Percentiles rank a stretch among this genome's conserved stretches.
Conservation (phyloP, 225 moss, liverwort and hornwort species). For the Climacium dendroides region DNA sequence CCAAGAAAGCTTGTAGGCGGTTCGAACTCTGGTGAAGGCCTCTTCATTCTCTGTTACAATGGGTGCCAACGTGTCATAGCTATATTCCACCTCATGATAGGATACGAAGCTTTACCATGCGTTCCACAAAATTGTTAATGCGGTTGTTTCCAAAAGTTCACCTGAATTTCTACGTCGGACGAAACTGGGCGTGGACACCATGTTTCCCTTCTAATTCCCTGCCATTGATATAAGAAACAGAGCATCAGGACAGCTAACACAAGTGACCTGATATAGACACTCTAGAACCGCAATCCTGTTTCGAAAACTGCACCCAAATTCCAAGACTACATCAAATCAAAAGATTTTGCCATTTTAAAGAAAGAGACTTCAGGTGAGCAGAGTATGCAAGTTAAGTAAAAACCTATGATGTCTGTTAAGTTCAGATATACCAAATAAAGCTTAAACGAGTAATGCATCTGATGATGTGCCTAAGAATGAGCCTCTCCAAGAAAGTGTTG, state of each 20-base stretch:
- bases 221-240: neutral
- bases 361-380: neutral
- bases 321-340: neutral
- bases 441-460: neutral
- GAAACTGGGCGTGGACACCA: slow-evolving; percentile 69
- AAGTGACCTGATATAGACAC: neutral
- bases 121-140: neutral
- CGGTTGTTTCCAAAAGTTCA: neutral
- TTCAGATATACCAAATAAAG: neutral
- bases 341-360: neutral
- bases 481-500: neutral
- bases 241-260: neutral
- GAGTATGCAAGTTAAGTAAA: neutral
- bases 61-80: neutral
- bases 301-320: neutral
- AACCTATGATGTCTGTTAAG: neutral
- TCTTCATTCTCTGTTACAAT: slow-evolving; percentile 18
- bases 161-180: slow-evolving; percentile 39
- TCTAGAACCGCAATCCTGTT: neutral
- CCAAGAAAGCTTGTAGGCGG: slow-evolving; percentile 2
- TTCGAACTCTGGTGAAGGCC: slow-evolving; percentile 16
- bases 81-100: neutral
- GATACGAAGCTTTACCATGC: neutral
- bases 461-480: neutral
- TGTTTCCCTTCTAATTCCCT: slow-evolving; percentile 75